These are phyloP conservation scores for Podospora fimiseda DNA, from an alignment of 495 filamentous ascomycete genomes.

Conservation along the genomic window DNA sequence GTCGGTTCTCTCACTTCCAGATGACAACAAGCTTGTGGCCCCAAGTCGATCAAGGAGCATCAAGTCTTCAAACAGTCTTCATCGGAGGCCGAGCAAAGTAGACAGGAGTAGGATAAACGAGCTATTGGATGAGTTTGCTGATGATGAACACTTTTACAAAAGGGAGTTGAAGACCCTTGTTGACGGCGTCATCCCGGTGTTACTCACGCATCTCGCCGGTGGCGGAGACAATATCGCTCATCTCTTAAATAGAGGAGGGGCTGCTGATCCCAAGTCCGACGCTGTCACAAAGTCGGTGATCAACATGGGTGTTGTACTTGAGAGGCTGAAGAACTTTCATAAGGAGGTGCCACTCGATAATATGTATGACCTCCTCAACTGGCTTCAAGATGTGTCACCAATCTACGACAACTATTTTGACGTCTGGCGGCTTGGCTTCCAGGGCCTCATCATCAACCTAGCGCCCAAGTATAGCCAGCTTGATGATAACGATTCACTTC, in stretches of 20 bases:
- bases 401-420: slow-evolving; percentile 84
- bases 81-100: slow-evolving; percentile 59
- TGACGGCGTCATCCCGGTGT: slow-evolving; percentile 91
- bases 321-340: slow-evolving; percentile 75
- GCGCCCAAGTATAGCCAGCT: slow-evolving; percentile 54
- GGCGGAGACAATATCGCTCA: slow-evolving; percentile 59
- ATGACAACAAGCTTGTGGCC: slow-evolving; percentile 44
- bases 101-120: slow-evolving; percentile 62
- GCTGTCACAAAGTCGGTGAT: slow-evolving; percentile 77
- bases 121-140: slow-evolving; percentile 70
- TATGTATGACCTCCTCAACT: slow-evolving; percentile 61
- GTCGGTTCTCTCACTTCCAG: slow-evolving; percentile 77
- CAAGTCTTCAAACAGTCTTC: slow-evolving; percentile 63
- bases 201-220: slow-evolving; percentile 77
- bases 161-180: slow-evolving; percentile 90
- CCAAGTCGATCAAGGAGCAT: slow-evolving; percentile 50
- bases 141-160: slow-evolving; percentile 85
- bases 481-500: slow-evolving; percentile 50
- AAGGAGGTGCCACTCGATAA: slow-evolving; percentile 68
- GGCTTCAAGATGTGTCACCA: slow-evolving; percentile 70
- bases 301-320: slow-evolving; percentile 86
- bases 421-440: slow-evolving; percentile 90
- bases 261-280: slow-evolving; percentile 25
- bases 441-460: slow-evolving; percentile 90
- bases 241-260: slow-evolving; percentile 45